phyloP scores from a whole-genome alignment of 176 grass and related monocot species.

The Rhipidocladum racemiflorum region DNA sequence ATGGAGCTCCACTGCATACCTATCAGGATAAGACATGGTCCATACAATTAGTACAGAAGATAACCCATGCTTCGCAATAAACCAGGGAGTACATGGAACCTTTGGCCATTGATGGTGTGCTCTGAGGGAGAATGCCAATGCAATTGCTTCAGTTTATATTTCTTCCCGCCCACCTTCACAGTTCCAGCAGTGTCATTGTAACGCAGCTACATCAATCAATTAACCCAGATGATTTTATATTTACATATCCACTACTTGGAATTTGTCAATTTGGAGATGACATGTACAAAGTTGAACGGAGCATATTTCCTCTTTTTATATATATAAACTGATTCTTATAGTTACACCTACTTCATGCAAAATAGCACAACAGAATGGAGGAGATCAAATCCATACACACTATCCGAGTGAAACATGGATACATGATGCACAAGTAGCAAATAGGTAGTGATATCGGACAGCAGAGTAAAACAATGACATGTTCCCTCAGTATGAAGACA shows the following conservation, averaged over 20 bases:
- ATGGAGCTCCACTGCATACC: slow-evolving; percentile 71
- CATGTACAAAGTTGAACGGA: not conserved
- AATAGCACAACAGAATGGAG: not conserved
- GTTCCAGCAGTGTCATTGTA: slow-evolving; percentile 48
- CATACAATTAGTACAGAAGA: not conserved
- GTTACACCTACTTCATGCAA: not conserved
- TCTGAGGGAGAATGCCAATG: slow-evolving; percentile 88
- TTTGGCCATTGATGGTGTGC: slow-evolving; percentile 63
- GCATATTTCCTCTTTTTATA: too few relatives aligned
- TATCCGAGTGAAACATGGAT: not conserved
- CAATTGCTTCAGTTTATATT: slow-evolving; percentile 58
- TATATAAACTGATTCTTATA: too few relatives aligned
- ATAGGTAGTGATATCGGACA: not conserved
- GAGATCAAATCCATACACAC: not conserved
- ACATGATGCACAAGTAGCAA: slow-evolving; percentile 7
- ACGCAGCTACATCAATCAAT: slow-evolving; percentile 39
- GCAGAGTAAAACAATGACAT: not conserved
- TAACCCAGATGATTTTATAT: not conserved
- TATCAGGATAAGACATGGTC: slow-evolving; percentile 11
- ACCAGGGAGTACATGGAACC: slow-evolving; percentile 39
- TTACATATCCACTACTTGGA: not conserved
- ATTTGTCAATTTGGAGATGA: not conserved
- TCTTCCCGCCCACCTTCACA: slow-evolving; percentile 46
- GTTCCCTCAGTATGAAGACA: slow-evolving; percentile 5
- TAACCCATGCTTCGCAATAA: not conserved